These are phyloP conservation scores for Diaporthe caulivora DNA, from an alignment of 2,329 filamentous ascomycete genomes.

Conservation along the genomic window DNA sequence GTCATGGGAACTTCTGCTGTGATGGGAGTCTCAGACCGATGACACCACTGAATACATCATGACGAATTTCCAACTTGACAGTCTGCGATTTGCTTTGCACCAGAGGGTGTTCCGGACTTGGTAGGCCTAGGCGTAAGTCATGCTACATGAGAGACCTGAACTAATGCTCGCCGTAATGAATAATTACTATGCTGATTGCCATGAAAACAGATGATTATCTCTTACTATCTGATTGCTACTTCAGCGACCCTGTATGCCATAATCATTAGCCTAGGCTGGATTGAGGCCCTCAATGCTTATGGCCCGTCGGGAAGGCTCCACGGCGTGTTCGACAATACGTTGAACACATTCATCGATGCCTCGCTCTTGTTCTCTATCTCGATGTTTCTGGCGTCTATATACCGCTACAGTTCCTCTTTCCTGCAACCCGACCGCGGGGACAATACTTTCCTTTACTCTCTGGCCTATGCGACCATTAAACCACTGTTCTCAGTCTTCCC, in stretches of 20 bases:
- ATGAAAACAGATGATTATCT: not conserved
- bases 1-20: no score
- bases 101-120: not conserved
- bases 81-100: not conserved
- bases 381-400: not conserved
- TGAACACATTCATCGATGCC: not conserved
- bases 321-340: not conserved
- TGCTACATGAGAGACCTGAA: not conserved
- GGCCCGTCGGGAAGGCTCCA: not conserved
- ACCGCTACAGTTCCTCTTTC: not conserved
- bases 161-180: not conserved
- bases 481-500: not conserved
- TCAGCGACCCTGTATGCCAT: not conserved
- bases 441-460: not conserved
- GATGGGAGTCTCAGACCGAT: no score
- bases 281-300: not conserved
- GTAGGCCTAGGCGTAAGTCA: not conserved
- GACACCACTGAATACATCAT: no score
- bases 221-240: not conserved
- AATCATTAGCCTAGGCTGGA: not conserved
- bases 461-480: not conserved
- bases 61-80: not conserved
- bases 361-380: not conserved
- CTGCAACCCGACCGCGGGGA: not conserved
- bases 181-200: not conserved